These are phyloP conservation scores for Nitzschia putrida DNA, from an alignment of 108 stramenopile genomes.

Conservation along the genomic window DNA sequence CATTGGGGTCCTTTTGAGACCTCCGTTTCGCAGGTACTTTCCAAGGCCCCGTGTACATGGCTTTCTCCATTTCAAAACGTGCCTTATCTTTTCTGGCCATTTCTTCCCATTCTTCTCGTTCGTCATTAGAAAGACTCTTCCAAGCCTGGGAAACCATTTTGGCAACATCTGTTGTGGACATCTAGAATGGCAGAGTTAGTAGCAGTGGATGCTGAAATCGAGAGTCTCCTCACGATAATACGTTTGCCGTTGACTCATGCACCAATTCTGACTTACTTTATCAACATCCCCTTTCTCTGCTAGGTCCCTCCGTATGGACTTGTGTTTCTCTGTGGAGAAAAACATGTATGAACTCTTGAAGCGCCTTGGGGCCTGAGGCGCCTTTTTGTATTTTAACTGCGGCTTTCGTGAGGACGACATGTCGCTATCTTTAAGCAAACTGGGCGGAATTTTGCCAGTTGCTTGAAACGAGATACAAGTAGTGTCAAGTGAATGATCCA, in stretches of 20 bases:
- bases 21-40: conserved; percentile 48
- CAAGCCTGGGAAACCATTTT: conserved; percentile 40
- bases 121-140: conserved; percentile 34
- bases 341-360: conserved; percentile 64
- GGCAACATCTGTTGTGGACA: conserved; percentile 44
- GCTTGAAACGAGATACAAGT: no score
- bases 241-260: no score
- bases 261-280: conserved; percentile 1
- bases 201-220: not conserved
- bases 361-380: conserved; percentile 57
- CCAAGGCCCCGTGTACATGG: conserved; percentile 58
- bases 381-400: conserved; percentile 37
- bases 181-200: conserved; percentile 1
- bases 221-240: no score
- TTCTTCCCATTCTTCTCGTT: conserved; percentile 53
- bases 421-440: not conserved
- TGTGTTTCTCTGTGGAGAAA: conserved; percentile 56
- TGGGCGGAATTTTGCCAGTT: no score
- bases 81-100: conserved; percentile 61
- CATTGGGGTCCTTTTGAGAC: conserved; percentile 53
- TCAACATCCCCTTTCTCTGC: conserved; percentile 37
- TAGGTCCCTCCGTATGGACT: conserved; percentile 51
- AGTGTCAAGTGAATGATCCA: no score
- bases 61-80: conserved; percentile 52
- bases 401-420: conserved; percentile 7